Evolutionary conservation across 2,329 filamentous ascomycete species (phyloP).

Genomic region (Pestalotiopsis sp.): DNA sequence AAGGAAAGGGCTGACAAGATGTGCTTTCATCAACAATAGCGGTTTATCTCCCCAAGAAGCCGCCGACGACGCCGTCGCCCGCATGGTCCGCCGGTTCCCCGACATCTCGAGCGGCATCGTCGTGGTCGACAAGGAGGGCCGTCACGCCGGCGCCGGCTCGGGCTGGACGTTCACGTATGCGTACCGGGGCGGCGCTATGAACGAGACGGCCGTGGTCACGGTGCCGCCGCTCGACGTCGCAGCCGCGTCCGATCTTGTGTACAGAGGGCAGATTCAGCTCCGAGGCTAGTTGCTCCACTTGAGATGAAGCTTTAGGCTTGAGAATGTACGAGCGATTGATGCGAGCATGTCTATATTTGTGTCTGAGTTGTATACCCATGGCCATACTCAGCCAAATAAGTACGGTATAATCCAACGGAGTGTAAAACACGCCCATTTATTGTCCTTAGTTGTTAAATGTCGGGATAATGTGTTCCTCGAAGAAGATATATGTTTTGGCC

Average conservation of each 20-base stretch:
- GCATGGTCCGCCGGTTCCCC: constrained; percentile 51
- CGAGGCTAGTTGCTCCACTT: background rate
- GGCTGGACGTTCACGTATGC: constrained; percentile 58
- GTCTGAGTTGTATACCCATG: too few relatives aligned
- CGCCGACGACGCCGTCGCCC: constrained; percentile 48
- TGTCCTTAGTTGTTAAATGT: too few relatives aligned
- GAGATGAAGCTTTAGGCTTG: too few relatives aligned
- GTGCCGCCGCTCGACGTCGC: constrained; percentile 32
- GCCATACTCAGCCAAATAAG: too few relatives aligned
- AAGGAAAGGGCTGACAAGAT: background rate
- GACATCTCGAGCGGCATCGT: constrained; percentile 48
- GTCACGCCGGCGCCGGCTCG: constrained; percentile 51
- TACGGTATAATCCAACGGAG: too few relatives aligned
- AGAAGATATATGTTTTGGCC: too few relatives aligned
- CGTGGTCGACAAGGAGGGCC: constrained; percentile 47
- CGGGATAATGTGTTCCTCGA: too few relatives aligned
- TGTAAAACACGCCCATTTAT: too few relatives aligned
- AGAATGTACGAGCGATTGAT: too few relatives aligned
- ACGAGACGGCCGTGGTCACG: constrained; percentile 42
- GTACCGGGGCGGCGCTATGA: constrained; percentile 48
- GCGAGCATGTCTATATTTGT: too few relatives aligned
- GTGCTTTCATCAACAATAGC: background rate
- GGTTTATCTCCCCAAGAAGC: constrained; percentile 49
- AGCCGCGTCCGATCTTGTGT: background rate
- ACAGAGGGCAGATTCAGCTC: constrained; percentile 1